Percentiles rank a stretch among this genome's conserved stretches.
phyloP scores from a whole-genome alignment of 176 grass and related monocot genomes.

The Rhipidocladum racemiflorum region DNA sequence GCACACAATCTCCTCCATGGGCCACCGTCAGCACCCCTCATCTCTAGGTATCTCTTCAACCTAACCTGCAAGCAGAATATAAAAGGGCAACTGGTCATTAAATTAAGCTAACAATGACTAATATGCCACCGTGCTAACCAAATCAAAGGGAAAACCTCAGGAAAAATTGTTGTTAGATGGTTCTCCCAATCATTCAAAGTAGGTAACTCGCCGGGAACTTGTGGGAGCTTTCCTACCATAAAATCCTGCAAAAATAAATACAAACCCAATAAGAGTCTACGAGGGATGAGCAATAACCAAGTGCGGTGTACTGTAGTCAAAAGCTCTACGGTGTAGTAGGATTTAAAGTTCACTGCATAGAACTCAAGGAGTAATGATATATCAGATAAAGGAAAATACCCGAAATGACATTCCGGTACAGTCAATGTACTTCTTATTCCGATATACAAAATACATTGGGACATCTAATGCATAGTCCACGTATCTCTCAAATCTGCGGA shows the following conservation, averaged over 20 bases:
- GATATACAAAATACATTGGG: conserved; percentile 98
- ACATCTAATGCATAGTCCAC: conserved; percentile 95
- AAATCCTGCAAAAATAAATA: conserved; percentile 69
- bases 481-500: conserved; percentile 83
- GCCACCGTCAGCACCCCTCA: conserved; percentile 97
- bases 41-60: conserved; percentile 96
- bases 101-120: neutral
- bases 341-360: neutral
- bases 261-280: conserved; percentile 8
- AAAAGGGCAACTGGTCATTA: conserved; percentile 20
- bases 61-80: conserved; percentile 66
- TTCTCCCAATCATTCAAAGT: conserved; percentile 99
- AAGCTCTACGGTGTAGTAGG: neutral
- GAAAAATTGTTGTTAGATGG: conserved; percentile 99
- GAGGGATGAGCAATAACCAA: conserved; percentile 25
- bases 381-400: conserved; percentile 55
- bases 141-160: conserved; percentile 59
- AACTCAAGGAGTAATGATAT: neutral
- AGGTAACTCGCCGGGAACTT: conserved; percentile 79
- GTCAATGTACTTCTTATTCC: conserved; percentile 91
- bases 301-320: neutral
- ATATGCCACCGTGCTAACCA: conserved; percentile 8
- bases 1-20: conserved; percentile 98
- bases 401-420: conserved; percentile 93
- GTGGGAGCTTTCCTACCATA: conserved; percentile 88